Evolutionary conservation across 2,329 filamentous ascomycete genomes (phyloP), one percentile per base, ranked within the genome.

Genomic region (Fusarium buharicum): DNA sequence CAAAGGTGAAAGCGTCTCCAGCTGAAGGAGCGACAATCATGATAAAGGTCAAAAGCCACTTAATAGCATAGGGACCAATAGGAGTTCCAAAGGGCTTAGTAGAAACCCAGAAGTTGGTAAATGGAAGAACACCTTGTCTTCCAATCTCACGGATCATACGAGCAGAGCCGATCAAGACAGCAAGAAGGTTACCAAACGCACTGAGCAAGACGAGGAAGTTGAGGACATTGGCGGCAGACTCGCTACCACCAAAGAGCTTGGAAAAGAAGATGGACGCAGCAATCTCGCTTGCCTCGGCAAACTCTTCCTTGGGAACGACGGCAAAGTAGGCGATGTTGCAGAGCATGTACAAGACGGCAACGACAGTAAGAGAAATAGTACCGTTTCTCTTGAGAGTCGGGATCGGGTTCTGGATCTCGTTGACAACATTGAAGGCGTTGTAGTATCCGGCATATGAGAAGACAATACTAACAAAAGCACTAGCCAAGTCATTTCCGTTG

Each of bases 11-110:
- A 0, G 86, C 87, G 68, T 89, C 86, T 1, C 87, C 86, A 1
- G 85, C 84, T 0, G 86, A 85, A 0, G 85, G 81, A 0, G 82
- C 84, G 0, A 85, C 68, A 31, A 88, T 87, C 82, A 88, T 86
- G 39, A 88, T 64, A 3, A 85, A 69, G 0, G 86, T 88, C 54
- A 86, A 70, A 0, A 65, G 66, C 83, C 84, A 89, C 68, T 86
- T 85, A 4, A 88, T 61, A 3, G 81, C 48, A 57, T 87, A 87
- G 0, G 86, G 85, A 0, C 84, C 86, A 0, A 87, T 66, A 0
- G 86, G 86, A 0, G 87, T 90, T 2, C 86, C 86, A 53, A 89
- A 88, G 0, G 86, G 87, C 51, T 78, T 80, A 0, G 86, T 89
- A 0, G 83, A 86, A 0, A 84, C 85, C 86, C 86, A 90, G 58